Evolutionary conservation across 331 rosid genomes (phyloP).

Genomic region (Pyracantha coccinea): DNA sequence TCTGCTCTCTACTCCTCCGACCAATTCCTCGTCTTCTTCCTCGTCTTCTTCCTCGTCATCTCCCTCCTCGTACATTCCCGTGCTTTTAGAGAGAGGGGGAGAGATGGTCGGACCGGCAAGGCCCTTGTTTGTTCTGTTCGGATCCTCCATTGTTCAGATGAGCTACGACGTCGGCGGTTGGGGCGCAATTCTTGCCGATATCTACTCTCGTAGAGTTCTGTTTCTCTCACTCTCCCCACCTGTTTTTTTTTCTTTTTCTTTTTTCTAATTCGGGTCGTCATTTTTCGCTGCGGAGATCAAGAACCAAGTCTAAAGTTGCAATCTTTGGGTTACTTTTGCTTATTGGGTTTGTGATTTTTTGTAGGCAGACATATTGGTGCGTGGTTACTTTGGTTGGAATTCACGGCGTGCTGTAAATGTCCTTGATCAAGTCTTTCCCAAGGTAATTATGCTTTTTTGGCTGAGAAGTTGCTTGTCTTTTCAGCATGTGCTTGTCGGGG

Average conservation of each 20-base stretch:
- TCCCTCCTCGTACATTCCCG: background rate
- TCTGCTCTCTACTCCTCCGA: too few relatives aligned
- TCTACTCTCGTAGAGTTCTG: conserved; percentile 75
- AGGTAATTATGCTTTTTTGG: conserved; percentile 35
- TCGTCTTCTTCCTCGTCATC: background rate
- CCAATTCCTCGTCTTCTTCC: background rate
- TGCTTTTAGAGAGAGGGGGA: background rate
- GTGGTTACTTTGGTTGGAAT: conserved; percentile 94
- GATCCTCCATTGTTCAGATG: conserved; percentile 89
- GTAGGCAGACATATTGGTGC: conserved; percentile 73
- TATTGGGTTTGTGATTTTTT: conserved; percentile 11
- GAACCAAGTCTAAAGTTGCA: too few relatives aligned
- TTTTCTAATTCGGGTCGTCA: background rate
- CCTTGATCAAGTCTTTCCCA: conserved; percentile 70
- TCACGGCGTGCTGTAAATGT: conserved; percentile 78
- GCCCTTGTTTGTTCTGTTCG: conserved; percentile 81
- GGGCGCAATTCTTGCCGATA: conserved; percentile 76
- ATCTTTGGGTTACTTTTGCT: background rate
- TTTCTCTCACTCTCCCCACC: background rate
- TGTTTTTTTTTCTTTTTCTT: background rate
- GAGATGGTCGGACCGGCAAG: conserved; percentile 79
- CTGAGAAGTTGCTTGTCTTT: background rate
- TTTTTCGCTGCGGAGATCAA: background rate
- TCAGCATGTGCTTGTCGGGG: background rate
- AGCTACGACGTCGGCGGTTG: conserved; percentile 80